These are phyloP conservation scores for Phialophora expanda DNA, from an alignment of 2,329 filamentous ascomycete species.

Conservation along the genomic window DNA sequence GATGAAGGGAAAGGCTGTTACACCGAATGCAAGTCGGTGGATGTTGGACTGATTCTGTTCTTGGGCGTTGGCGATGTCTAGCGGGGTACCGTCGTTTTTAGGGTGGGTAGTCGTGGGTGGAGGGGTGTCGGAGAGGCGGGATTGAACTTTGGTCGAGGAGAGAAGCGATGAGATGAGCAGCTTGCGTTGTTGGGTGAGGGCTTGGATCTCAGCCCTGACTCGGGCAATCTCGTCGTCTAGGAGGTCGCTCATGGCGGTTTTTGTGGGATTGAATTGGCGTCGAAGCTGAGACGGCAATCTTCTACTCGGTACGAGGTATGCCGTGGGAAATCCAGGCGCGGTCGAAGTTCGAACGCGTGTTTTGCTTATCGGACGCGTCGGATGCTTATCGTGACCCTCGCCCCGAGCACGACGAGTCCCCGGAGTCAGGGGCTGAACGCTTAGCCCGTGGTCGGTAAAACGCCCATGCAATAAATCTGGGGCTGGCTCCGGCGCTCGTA, in stretches of 20 bases:
- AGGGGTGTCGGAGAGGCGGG: conserved; percentile 36
- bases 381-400: background rate
- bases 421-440: conserved; percentile 6
- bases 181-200: conserved; percentile 47
- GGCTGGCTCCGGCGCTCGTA: conserved; percentile 3
- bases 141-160: conserved; percentile 47
- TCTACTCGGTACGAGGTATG: too few species aligned
- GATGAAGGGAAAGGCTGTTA: conserved; percentile 53
- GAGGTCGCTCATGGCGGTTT: conserved; percentile 20
- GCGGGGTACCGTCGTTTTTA: conserved; percentile 18
- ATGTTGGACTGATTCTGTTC: conserved; percentile 48
- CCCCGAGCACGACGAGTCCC: background rate
- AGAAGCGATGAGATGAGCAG: conserved; percentile 51
- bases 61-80: conserved; percentile 38
- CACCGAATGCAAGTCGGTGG: conserved; percentile 52
- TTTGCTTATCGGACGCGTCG: conserved; percentile 18
- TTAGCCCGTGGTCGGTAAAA: conserved; percentile 9
- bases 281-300: conserved; percentile 16
- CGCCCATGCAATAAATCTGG: conserved; percentile 7
- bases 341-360: conserved; percentile 22
- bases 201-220: conserved; percentile 50
- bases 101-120: background rate
- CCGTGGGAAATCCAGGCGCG: conserved; percentile 11
- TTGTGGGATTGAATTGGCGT: background rate
- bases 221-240: conserved; percentile 51